Evolutionary conservation across 2,329 filamentous ascomycete genomes (phyloP), one percentile per base, ranked within the genome.

Genomic region (Pyrenophora graminea): DNA sequence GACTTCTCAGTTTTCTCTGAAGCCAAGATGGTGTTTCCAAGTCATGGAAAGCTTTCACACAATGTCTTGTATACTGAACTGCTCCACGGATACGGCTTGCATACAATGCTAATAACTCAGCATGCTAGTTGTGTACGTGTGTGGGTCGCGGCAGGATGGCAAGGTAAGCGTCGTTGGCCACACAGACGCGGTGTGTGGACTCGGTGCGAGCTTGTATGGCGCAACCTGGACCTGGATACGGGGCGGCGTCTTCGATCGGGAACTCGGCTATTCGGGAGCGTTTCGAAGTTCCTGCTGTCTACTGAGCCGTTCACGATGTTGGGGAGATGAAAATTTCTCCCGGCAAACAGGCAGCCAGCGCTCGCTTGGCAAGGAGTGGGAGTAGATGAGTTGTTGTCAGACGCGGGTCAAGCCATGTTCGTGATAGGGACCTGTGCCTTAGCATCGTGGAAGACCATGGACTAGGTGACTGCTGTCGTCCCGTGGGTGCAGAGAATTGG

Each of bases 171-270:
- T 37, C 18, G 45, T 15, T 39, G 31, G 23, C 34, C 15, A 30
- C 45, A 33, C 36, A 27, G 36, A 25, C 13, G 36, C 27, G 39
- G 45, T 44, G 40, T 25, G 40, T 27, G 23, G 34, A 32, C 30
- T 36, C 31, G 27, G 37, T 27, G 50, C 40, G 31, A 39, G 44
- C 12, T 40, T 45, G 18, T 43, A 41, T 30, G 36, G 40, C 45
- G 40, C 23, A 41, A 25, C 18, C 10, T 30, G 19, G 23, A 27
- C 33, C 45, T 21, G 39, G 25, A 33, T 25, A 42, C 40, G 38
- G 27, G 37, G 21, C 13, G 44, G 33, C 21, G 39, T 39, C 18
- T 43, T 13, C 15, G 18, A 30, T 42, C 9, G 30, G 45, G 45
- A 40, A 6, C 13, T 21, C 15, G 41, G 21, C 34, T 23, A 17